phyloP scores from a whole-genome alignment of 139 green algal species.

The Yamagishiella unicocca region DNA sequence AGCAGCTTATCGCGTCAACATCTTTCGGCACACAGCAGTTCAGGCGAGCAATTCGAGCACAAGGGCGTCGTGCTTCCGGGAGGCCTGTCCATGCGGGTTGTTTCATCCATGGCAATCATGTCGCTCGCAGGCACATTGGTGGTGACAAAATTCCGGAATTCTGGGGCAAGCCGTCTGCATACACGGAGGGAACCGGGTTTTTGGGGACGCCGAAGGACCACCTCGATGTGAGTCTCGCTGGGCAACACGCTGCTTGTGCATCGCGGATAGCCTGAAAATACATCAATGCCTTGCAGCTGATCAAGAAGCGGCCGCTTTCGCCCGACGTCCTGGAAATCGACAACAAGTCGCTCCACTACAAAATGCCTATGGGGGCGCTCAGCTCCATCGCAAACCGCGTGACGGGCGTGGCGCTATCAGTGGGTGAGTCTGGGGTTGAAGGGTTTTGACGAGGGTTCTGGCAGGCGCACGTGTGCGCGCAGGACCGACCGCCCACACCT shows the following conservation, averaged over 20 bases:
- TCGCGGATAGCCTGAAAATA: neutral
- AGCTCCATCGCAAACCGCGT: constrained; percentile 93
- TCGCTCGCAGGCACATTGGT: constrained; percentile 61
- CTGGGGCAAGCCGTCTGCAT: constrained; percentile 85
- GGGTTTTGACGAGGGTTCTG: neutral
- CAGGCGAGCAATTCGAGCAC: neutral
- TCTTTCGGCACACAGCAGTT: constrained; percentile 41
- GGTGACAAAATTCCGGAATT: constrained; percentile 86
- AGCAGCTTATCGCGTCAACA: constrained; percentile 13
- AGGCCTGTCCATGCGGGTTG: neutral
- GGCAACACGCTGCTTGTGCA: no score
- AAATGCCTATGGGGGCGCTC: constrained; percentile 88
- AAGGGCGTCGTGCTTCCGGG: neutral
- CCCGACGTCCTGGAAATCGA: constrained; percentile 94
- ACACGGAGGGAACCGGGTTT: constrained; percentile 93
- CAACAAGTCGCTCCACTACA: constrained; percentile 87
- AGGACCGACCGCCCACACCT: neutral
- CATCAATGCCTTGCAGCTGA: constrained; percentile 64
- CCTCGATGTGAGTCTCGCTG: constrained; percentile 75
- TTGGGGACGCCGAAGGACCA: constrained; percentile 93
- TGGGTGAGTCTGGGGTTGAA: constrained; percentile 58
- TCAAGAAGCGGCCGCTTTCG: constrained; percentile 90
- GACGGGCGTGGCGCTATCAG: constrained; percentile 82
- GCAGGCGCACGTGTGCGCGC: neutral
- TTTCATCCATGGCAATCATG: neutral